Base-by-base conservation (phyloP, 768 basidiomycete species). In the Pulveroboletus sp. region DNA sequence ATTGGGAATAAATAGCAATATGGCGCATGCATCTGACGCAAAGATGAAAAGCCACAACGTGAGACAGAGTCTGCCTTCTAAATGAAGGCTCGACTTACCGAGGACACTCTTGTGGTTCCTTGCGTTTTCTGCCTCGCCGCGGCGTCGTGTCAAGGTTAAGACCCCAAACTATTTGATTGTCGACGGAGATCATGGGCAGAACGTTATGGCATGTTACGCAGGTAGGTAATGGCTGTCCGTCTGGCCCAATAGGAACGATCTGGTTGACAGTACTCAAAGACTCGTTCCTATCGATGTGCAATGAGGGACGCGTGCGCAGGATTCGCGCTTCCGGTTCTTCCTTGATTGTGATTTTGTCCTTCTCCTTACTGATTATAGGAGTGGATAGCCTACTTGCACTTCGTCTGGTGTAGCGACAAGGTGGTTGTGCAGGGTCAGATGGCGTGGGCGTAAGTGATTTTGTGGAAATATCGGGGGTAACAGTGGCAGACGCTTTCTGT, bases 151-250 rank as follows among this genome's bases (percentile, higher is more conserved):
- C 80, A 18, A 76, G 52, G 37, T 72, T 74, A 37, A 84, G 70
- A 18, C 86, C 88, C 85, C 86, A 89, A 32, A 89, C 84, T 21
- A 89, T 78, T 64, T 83, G 74, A 37, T 78, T 79, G 66, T 88
- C 85, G 26, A 89, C 82, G 43, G 83, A 78, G 57, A 89, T 89
- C 51, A 90, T 76, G 3, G 87, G 87, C 57, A 90, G 65, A 45
- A 89, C 71, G 61, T 82, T 87, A 46, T 69, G 71, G 66, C 87
- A 89, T 24, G 84, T 89, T 61, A 74, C 69, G 55, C 87, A 90
- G n/a, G 70, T 79, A 42, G 88, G 87, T 28, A 88, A 67, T 15
- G 75, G 77, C 61, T 80, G 82, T 26, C 86, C 86, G 60, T 86
- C 83, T 43, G 77, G 70, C 28, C 82, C 86, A 54, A 76, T 67